Evolutionary conservation across 306 rosid species (phyloP), one percentile per base, ranked within the genome.

Genomic region (Quercus engelmannii): DNA sequence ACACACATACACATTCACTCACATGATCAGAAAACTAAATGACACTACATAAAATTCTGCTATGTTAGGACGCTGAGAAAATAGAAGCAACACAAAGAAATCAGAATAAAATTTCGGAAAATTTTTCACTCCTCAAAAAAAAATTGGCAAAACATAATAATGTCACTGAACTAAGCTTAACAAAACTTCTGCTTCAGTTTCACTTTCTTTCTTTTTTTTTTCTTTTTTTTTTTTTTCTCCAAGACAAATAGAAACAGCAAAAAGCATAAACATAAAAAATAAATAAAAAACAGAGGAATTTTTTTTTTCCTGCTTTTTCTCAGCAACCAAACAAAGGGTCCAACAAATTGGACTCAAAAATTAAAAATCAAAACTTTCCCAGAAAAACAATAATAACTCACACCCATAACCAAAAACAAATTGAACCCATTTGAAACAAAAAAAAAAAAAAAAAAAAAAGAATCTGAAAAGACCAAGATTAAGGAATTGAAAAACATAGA

Each of bases 251-350:
- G 7, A 68, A 35, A 33, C 72, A 68, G 33, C 23, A 19, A 68
- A 68, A 3, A 17, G 20, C 62, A 58, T 46, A 54, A 71, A 33
- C 19, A 67, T 73, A 41, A 83, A 72, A 52, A 59, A 28, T 57
- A 56, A 82, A 67, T 51, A 76, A 76, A 51, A n/a, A 70, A 64
- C 76, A 55, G 74, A 69, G 54, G 65, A 63, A 76, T 59, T 83
- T 58, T 71, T 67, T 67, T 79, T 75, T 82, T 86, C 84, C 80
- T 59, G 85, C 74, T 72, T 78, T 89, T 87, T 84, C 92, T 78
- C 65, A 78, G 92, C 89, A 82, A 83, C 78, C 77, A 87, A 90
- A 81, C 85, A 85, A 74, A 76, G 62, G 76, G 84, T 75, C 76
- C 74, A 81, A 78, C 67, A 83, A 26, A 75, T 79, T 43, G 62